phyloP scores from a whole-genome alignment of 2,329 filamentous ascomycete species.

The Neofusicoccum cordaticola region DNA sequence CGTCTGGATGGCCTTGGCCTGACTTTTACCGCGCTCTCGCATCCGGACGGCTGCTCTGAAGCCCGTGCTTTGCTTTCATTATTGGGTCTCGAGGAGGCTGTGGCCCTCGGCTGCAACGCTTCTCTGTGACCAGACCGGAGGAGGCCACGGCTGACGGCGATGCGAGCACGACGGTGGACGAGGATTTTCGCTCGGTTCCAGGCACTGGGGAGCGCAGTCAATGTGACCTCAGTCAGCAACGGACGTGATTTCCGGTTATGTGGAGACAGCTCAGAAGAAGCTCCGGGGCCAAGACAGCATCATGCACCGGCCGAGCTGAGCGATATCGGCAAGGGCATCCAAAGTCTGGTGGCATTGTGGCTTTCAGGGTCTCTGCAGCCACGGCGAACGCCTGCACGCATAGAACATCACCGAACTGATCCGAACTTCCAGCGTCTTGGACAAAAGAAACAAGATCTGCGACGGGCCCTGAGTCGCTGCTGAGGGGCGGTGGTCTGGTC shows the following conservation, averaged over 20 bases:
- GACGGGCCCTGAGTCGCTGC: not conserved
- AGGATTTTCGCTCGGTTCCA: not conserved
- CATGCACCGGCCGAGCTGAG: not conserved
- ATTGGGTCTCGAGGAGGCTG: no score
- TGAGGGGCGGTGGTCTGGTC: not conserved
- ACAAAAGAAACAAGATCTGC: not conserved
- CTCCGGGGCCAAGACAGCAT: not conserved
- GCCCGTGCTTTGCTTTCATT: no score
- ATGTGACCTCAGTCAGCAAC: not conserved
- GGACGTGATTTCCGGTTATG: not conserved
- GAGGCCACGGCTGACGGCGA: not conserved
- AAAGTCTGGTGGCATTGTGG: not conserved
- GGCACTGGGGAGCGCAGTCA: not conserved
- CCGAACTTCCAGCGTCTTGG: conserved; percentile 4
- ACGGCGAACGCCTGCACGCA: not conserved
- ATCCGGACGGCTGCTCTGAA: no score
- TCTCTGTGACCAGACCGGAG: no score
- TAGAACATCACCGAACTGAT: conserved; percentile 6
- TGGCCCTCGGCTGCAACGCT: no score
- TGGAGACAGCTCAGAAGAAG: not conserved
- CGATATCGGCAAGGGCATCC: conserved; percentile 11
- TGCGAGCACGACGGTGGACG: not conserved
- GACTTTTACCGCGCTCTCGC: no score
- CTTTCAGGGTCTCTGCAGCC: not conserved
- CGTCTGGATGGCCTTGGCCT: no score